These are phyloP conservation scores for Stachybotrys elegans DNA, from an alignment of 2,329 filamentous ascomycete species.

Conservation along the genomic window DNA sequence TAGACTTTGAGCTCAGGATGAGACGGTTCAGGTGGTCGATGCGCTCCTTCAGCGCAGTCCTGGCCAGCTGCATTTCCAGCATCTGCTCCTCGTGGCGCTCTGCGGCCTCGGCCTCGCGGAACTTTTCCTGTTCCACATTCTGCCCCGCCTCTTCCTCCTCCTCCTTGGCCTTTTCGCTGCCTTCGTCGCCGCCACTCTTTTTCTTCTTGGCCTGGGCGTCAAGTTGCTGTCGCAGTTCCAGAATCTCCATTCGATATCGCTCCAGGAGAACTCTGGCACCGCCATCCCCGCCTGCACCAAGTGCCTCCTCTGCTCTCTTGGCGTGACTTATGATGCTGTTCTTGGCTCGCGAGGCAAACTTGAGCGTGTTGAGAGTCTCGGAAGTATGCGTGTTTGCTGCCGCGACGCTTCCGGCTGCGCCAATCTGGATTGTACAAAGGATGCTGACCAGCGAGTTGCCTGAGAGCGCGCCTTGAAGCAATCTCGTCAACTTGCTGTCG, in stretches of 20 bases:
- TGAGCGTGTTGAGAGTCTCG: conserved; percentile 92
- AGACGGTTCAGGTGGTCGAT: conserved; percentile 95
- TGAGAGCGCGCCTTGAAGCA: conserved; percentile 87
- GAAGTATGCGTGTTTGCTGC: conserved; percentile 69
- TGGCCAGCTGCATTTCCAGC: conserved; percentile 94
- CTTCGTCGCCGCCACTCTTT: conserved; percentile 51
- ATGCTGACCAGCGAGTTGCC: conserved; percentile 95
- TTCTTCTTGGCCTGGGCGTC: conserved; percentile 74
- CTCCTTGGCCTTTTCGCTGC: conserved; percentile 57
- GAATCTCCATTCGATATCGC: conserved; percentile 89
- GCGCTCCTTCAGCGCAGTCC: conserved; percentile 91
- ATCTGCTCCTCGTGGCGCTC: conserved; percentile 94
- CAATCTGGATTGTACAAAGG: conserved; percentile 90
- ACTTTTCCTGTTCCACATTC: no score
- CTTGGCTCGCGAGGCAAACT: conserved; percentile 93
- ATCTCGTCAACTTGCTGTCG: conserved; percentile 92
- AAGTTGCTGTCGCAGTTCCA: conserved; percentile 73
- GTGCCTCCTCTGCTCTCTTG: conserved; percentile 87
- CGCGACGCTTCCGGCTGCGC: conserved; percentile 67
- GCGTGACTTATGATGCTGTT: conserved; percentile 98
- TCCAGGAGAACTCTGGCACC: conserved; percentile 84
- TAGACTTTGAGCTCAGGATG: conserved; percentile 92
- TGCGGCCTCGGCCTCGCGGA: conserved; percentile 72
- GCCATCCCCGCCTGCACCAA: conserved; percentile 75
- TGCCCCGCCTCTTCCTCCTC: conserved; percentile 59